Percentiles rank a stretch among this genome's conserved stretches.
Evolutionary conservation across 108 stramenopile species (phyloP).

Genomic region (Phaeodactylum tricornutum): DNA sequence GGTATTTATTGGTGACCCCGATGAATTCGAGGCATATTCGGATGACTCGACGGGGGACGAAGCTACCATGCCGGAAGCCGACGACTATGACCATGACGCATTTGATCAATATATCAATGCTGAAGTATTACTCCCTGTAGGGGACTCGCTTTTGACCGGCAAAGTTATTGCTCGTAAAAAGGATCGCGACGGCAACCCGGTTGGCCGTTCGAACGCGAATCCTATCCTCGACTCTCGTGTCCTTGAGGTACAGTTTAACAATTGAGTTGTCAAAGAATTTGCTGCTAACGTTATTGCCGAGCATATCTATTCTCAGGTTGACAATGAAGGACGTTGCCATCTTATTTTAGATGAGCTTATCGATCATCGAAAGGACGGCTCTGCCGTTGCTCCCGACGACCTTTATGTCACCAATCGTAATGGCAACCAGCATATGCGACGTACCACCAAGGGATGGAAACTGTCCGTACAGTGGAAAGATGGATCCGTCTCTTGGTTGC

Average conservation of each 20-base stretch:
- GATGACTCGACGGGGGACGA: too few species aligned
- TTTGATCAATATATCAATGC: constrained; percentile 16
- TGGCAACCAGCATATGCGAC: background rate
- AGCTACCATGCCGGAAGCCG: background rate
- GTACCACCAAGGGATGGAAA: constrained; percentile 38
- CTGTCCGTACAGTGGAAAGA: constrained; percentile 29
- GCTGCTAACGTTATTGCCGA: constrained; percentile 21
- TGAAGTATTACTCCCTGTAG: constrained; percentile 1
- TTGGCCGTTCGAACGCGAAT: constrained; percentile 4
- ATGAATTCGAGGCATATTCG: background rate
- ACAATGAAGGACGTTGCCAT: constrained; percentile 10
- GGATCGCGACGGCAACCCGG: constrained; percentile 8
- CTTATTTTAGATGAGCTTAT: background rate
- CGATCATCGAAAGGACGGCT: background rate
- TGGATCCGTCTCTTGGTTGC: constrained; percentile 11
- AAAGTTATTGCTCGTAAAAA: constrained; percentile 1
- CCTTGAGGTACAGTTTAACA: constrained; percentile 11
- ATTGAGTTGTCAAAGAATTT: constrained; percentile 2
- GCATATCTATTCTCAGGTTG: constrained; percentile 11
- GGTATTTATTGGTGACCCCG: too few species aligned
- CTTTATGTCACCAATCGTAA: too few species aligned
- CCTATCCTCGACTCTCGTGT: constrained; percentile 11
- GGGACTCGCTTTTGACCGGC: background rate
- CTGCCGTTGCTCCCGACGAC: too few species aligned
- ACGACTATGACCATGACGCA: background rate